Base-by-base conservation (phyloP, 1,284 basidiomycete genomes). In the Garcileccinum viscosum region DNA sequence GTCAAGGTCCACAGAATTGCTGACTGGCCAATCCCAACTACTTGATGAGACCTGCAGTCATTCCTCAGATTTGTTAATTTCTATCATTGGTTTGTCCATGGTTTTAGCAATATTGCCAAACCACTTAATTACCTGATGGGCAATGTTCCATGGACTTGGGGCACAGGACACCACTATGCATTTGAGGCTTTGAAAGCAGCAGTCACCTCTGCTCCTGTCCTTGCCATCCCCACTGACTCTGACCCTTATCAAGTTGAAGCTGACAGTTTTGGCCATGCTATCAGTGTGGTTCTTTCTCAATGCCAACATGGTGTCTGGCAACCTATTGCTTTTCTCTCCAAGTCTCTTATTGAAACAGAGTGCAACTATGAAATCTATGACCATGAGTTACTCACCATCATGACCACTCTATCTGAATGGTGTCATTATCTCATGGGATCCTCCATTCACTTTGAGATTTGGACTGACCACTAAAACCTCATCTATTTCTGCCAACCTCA, bases 341-440 rank as follows among this genome's bases (percentile, higher is more conserved):
- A 40, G 17, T 62, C 61, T 22, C 38, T 62, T 12, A 42, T 9
- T 17, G 5, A 8, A 53, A 53, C 47, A 7, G 47, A 53, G 27
- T 24, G 24, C 27, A 53, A 53, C 15, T 53, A 53, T 53, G 3
- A 42, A 19, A 62, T n/a, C n/a, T n/a, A n/a, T n/a, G n/a, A n/a
- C n/a, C n/a, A n/a, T n/a, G n/a, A n/a, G n/a, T n/a, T n/a, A 30
- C 22, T 62, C 17, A 40, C 17, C 38, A 40, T 17, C 30, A 73
- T 79, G 17, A 58, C 58, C 37, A 68, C 75, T 0, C 61, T 78
- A 0, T 42, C 70, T 0, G 71, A 70, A 9, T 77, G 74, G 73
- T 37, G 75, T n/a, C 77, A 78, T 30, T 77, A 77, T 37, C 70
- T 81, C 0, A 69, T 74, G 60, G 81, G 80, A 71, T 77, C 65